These are phyloP conservation scores for Fusarium oxysporum DNA, from an alignment of 2,329 filamentous ascomycete species.

Conservation along the genomic window DNA sequence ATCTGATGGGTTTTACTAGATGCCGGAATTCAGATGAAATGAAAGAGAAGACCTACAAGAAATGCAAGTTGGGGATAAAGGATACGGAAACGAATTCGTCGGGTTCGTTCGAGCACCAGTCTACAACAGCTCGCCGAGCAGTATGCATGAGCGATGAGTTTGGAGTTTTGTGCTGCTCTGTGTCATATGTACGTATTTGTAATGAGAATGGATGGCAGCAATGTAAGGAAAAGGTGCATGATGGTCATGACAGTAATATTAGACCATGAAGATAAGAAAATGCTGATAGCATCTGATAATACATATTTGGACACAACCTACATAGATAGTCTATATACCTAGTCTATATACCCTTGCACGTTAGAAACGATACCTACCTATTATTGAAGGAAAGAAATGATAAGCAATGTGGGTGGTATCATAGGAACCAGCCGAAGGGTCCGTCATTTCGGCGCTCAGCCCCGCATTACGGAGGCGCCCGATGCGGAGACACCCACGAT, in stretches of 20 bases:
- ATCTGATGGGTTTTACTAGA: slow-evolving; percentile 49
- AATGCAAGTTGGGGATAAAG: neutral
- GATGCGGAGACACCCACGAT: slow-evolving; percentile 41
- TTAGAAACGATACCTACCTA: neutral
- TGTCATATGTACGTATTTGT: slow-evolving; percentile 33
- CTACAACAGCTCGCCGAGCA: slow-evolving; percentile 30
- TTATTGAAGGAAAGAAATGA: neutral
- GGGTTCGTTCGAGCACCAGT: slow-evolving; percentile 36
- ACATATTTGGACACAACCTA: slow-evolving; percentile 8
- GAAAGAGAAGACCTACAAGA: neutral
- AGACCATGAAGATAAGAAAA: slow-evolving; percentile 32
- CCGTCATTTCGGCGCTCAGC: slow-evolving; percentile 37
- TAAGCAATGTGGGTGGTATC: neutral
- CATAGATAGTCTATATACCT: neutral
- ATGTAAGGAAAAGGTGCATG: slow-evolving; percentile 19
- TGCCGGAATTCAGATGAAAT: neutral
- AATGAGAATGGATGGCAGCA: slow-evolving; percentile 38
- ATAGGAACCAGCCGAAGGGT: slow-evolving; percentile 22
- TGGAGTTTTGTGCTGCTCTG: slow-evolving; percentile 42
- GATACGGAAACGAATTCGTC: slow-evolving; percentile 16
- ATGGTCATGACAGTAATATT: slow-evolving; percentile 41
- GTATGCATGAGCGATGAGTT: slow-evolving; percentile 42
- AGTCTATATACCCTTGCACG: neutral
- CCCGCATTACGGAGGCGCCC: slow-evolving; percentile 42
- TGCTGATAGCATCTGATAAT: slow-evolving; percentile 42